Conservation (phyloP, 2,329 filamentous ascomycete species). For the Sclerotinia nivalis region DNA sequence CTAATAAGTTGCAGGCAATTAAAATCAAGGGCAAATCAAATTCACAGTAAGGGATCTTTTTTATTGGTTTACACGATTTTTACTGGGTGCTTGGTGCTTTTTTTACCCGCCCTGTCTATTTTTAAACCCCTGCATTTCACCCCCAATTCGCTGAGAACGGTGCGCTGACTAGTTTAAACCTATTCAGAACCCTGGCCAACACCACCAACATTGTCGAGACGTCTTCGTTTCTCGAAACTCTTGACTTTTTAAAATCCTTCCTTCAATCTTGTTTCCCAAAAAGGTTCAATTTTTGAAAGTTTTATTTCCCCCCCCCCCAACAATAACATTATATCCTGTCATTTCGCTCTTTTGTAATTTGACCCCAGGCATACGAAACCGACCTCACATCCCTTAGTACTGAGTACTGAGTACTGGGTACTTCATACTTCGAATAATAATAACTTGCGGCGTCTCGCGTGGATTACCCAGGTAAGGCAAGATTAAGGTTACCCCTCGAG, state of each 20-base stretch:
- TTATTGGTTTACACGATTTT: not conserved
- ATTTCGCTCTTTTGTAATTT: not conserved
- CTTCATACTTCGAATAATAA: conserved; percentile 7
- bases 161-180: conserved; percentile 25
- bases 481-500: conserved; percentile 22
- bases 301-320: not conserved
- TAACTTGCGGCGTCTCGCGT: conserved; percentile 23
- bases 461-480: conserved; percentile 19
- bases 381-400: not conserved
- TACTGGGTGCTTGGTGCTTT: conserved; percentile 3
- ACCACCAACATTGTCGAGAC: conserved; percentile 23
- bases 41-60: conserved; percentile 19
- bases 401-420: not conserved
- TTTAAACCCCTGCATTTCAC: conserved; percentile 21
- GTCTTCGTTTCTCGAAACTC: conserved; percentile 24
- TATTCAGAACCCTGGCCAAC: conserved; percentile 17
- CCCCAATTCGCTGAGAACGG: conserved; percentile 24
- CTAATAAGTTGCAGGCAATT: conserved; percentile 10
- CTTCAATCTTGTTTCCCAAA: conserved; percentile 21
- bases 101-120: conserved; percentile 24
- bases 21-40: not conserved
- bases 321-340: conserved; percentile 10
- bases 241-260: conserved; percentile 15
- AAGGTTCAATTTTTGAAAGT: conserved; percentile 6
- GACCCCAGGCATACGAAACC: not conserved